Evolutionary conservation across 2,329 filamentous ascomycete species (phyloP).

Genomic region (Aspergillus sp.): DNA sequence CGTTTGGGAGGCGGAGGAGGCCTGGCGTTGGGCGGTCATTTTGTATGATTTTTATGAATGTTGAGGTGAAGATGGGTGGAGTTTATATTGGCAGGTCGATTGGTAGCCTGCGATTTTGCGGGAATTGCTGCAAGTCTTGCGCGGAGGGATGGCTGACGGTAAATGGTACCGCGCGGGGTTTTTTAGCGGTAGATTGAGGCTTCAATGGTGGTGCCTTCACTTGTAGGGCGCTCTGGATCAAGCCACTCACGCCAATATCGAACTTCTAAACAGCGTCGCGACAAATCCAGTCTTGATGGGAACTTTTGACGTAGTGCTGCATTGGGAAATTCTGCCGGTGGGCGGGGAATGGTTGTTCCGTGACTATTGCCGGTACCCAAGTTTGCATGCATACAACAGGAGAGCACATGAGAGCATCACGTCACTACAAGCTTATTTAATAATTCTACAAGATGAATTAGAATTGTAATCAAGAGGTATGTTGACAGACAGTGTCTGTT

Average conservation of each 20-base stretch:
- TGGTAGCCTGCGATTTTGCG: too few relatives aligned
- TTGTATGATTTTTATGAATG: not conserved
- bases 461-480: not conserved
- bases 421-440: not conserved
- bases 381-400: too few relatives aligned
- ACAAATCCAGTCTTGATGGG: not conserved
- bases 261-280: not conserved
- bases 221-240: not conserved
- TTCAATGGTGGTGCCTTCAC: not conserved
- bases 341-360: constrained; percentile 33
- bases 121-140: too few relatives aligned
- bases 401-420: not conserved
- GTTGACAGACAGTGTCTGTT: constrained; percentile 5
- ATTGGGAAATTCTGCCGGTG: constrained; percentile 35
- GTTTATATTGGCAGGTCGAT: not conserved
- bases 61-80: not conserved
- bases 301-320: constrained; percentile 11
- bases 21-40: constrained; percentile 67
- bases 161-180: too few relatives aligned
- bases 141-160: too few relatives aligned
- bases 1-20: constrained; percentile 48
- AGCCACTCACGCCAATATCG: not conserved
- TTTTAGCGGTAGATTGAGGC: too few relatives aligned
- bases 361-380: not conserved
- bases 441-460: not conserved